phyloP scores from a whole-genome alignment of 2,329 filamentous ascomycete genomes.

The Claviceps cyperi region DNA sequence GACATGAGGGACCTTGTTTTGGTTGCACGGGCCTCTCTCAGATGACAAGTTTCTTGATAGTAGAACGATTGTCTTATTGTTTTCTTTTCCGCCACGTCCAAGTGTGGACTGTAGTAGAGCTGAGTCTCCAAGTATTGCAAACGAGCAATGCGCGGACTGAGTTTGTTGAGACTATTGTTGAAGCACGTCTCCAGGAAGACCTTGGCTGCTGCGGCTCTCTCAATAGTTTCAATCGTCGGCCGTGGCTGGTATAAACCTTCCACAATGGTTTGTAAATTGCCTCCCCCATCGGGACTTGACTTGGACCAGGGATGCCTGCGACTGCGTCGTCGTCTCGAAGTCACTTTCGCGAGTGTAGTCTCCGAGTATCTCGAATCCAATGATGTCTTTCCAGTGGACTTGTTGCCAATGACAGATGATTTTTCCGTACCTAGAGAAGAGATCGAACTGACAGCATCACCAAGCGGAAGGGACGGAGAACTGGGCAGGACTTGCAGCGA shows the following conservation, averaged over 20 bases:
- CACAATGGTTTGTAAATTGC: slow-evolving; percentile 20
- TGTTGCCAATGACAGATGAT: slow-evolving; percentile 11
- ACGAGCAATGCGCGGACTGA: slow-evolving; percentile 18
- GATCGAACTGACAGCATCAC: slow-evolving; percentile 11
- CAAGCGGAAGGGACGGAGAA: slow-evolving; percentile 9
- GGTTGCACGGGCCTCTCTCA: slow-evolving; percentile 57
- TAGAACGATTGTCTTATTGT: slow-evolving; percentile 44
- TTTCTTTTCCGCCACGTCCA: slow-evolving; percentile 40
- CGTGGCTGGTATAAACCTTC: slow-evolving; percentile 14
- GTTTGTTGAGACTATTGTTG: slow-evolving; percentile 47
- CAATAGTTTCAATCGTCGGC: slow-evolving; percentile 45
- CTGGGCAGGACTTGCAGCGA: slow-evolving; percentile 14
- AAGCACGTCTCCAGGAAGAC: slow-evolving; percentile 78
- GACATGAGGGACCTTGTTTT: slow-evolving; percentile 22
- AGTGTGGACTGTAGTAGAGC: slow-evolving; percentile 38
- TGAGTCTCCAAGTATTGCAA: slow-evolving; percentile 26
- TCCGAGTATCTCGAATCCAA: slow-evolving; percentile 17
- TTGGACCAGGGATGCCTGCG: slow-evolving; percentile 21
- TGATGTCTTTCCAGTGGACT: slow-evolving; percentile 20
- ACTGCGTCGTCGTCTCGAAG: slow-evolving; percentile 13
- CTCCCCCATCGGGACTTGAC: slow-evolving; percentile 21
- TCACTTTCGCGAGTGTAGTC: slow-evolving; percentile 9
- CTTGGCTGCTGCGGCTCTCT: slow-evolving; percentile 67
- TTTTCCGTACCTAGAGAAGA: slow-evolving; percentile 16
- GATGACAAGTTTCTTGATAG: slow-evolving; percentile 54